phyloP scores from a whole-genome alignment of 192 early-diverging fungal genomes.

The Chytriomyces confervae region DNA sequence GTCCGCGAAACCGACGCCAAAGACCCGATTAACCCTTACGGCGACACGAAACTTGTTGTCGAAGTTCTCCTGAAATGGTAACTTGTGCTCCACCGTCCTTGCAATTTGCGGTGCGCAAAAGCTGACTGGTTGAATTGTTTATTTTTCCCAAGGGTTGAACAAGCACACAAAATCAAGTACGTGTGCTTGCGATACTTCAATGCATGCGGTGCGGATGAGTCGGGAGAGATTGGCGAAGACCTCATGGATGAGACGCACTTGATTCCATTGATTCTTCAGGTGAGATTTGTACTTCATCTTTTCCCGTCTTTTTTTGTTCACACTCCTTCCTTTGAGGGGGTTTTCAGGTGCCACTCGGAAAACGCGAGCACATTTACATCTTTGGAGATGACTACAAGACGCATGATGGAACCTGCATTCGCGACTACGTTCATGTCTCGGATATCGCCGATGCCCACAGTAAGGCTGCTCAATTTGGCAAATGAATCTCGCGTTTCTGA shows the following conservation, averaged over 20 bases:
- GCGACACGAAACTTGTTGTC: conserved; percentile 93
- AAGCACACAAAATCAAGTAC: conserved; percentile 54
- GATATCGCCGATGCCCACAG: conserved; percentile 92
- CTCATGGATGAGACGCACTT: conserved; percentile 87
- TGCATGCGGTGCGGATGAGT: conserved; percentile 88
- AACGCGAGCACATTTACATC: conserved; percentile 80
- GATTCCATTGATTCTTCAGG: conserved; percentile 85
- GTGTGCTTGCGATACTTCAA: conserved; percentile 89
- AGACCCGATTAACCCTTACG: conserved; percentile 89
- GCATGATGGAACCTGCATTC: conserved; percentile 86
- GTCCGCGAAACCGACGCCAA: conserved; percentile 73
- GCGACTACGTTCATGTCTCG: conserved; percentile 96
- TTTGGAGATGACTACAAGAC: conserved; percentile 95
- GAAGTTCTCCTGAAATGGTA: conserved; percentile 85
- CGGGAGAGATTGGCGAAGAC: conserved; percentile 92
- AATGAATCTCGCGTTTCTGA: neutral
- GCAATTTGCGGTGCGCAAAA: neutral
- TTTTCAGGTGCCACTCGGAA: conserved; percentile 77
- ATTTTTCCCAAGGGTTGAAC: conserved; percentile 39
- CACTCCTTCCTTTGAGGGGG: neutral
- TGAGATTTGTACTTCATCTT: neutral
- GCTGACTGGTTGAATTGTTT: neutral
- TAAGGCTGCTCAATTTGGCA: conserved; percentile 37
- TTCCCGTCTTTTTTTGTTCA: neutral
- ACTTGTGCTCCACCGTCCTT: neutral